A percentile compares a stretch with the other conserved stretches of the same genome.
Conservation (phyloP, 2,329 filamentous ascomycete genomes). For the Fusarium ramigenum region DNA sequence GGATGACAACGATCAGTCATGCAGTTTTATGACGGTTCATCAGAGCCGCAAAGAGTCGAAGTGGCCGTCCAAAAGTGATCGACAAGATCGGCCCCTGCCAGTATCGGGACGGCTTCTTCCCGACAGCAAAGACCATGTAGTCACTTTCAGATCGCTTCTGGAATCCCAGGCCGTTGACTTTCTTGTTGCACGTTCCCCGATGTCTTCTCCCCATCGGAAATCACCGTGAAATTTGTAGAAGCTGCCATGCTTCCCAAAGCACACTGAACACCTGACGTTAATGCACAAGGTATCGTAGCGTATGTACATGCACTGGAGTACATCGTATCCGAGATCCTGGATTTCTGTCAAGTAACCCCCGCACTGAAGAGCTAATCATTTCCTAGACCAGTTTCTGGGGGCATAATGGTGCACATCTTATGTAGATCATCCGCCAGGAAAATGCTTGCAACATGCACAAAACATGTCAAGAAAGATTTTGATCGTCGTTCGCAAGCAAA, state of each 20-base stretch:
- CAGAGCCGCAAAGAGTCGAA: slow-evolving; percentile 35
- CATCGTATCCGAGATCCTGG: slow-evolving; percentile 13
- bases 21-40: slow-evolving; percentile 23
- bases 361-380: slow-evolving; percentile 20
- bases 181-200: background rate
- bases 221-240: background rate
- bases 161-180: slow-evolving; percentile 2
- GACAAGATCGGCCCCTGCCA: slow-evolving; percentile 43
- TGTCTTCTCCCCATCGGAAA: background rate
- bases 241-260: background rate
- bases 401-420: slow-evolving; percentile 43
- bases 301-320: background rate
- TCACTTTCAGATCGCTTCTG: slow-evolving; percentile 23
- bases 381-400: slow-evolving; percentile 20
- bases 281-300: background rate
- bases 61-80: slow-evolving; percentile 32
- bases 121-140: slow-evolving; percentile 27
- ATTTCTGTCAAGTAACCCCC: slow-evolving; percentile 16
- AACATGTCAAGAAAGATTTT: background rate
- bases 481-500: background rate
- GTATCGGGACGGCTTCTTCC: slow-evolving; percentile 34
- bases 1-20: background rate
- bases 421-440: slow-evolving; percentile 38
- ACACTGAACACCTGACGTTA: background rate
- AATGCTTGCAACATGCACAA: slow-evolving; percentile 9